Evolutionary conservation across 441 rosid genomes (phyloP).

Genomic region (Arabidopsis hybrid): DNA sequence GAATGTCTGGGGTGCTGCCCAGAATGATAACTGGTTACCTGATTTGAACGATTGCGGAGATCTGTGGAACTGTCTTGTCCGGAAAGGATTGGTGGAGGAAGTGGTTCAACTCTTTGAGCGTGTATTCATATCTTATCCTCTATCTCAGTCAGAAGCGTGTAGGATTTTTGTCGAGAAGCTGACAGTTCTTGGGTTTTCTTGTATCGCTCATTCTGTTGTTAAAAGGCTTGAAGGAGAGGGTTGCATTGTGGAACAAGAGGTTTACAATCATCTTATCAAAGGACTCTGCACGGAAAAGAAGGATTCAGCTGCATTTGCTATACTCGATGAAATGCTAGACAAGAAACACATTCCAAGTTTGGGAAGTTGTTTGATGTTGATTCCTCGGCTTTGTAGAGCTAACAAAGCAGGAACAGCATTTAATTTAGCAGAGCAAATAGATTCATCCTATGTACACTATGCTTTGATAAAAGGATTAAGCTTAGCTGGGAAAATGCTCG

Average conservation of each 20-base stretch:
- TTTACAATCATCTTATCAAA: slow-evolving; percentile 58
- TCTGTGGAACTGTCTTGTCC: slow-evolving; percentile 59
- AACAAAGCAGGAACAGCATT: slow-evolving; percentile 48
- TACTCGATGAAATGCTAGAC: slow-evolving; percentile 52
- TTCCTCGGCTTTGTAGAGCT: slow-evolving; percentile 61
- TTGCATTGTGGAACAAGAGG: slow-evolving; percentile 48
- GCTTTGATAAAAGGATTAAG: slow-evolving; percentile 62
- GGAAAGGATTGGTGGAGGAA: slow-evolving; percentile 59
- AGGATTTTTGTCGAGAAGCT: slow-evolving; percentile 60
- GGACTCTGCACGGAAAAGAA: slow-evolving; percentile 62
- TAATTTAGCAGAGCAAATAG: slow-evolving; percentile 46
- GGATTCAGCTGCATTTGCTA: slow-evolving; percentile 51
- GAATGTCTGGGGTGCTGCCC: slow-evolving; percentile 56
- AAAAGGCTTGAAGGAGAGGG: slow-evolving; percentile 59
- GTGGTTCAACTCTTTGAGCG: slow-evolving; percentile 64
- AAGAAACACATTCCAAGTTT: slow-evolving; percentile 47
- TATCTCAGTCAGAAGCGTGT: slow-evolving; percentile 48
- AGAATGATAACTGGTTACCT: slow-evolving; percentile 61
- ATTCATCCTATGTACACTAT: slow-evolving; percentile 39
- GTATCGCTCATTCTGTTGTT: slow-evolving; percentile 49
- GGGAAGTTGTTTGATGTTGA: slow-evolving; percentile 52
- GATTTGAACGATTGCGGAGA: slow-evolving; percentile 46
- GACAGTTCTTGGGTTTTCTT: slow-evolving; percentile 56
- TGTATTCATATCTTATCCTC: slow-evolving; percentile 49
- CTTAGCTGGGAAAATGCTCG: slow-evolving; percentile 53